A percentile compares a stretch with the other conserved stretches of the same genome.
Conservation (phyloP, 2,329 filamentous ascomycete species). For the Penicillium sp. region DNA sequence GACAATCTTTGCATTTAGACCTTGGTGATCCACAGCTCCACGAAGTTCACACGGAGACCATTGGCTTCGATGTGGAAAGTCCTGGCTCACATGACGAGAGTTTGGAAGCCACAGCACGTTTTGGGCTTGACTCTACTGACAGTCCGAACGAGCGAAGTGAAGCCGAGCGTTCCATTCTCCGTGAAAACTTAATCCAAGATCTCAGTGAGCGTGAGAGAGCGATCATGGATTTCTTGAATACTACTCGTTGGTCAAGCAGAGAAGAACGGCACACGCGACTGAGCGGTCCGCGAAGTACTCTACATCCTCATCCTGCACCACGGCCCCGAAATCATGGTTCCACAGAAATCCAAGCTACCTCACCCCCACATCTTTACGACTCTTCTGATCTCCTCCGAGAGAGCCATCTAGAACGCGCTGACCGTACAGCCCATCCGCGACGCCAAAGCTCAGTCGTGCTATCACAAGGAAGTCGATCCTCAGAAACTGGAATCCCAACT, state of each 20-base stretch:
- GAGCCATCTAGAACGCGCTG: constrained; percentile 25
- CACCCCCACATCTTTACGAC: constrained; percentile 28
- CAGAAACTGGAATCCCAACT: constrained; percentile 20
- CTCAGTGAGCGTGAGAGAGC: constrained; percentile 40
- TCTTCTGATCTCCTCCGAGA: constrained; percentile 30
- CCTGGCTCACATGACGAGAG: constrained; percentile 23
- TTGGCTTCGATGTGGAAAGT: constrained; percentile 25
- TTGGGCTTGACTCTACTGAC: constrained; percentile 18
- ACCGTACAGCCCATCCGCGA: constrained; percentile 31
- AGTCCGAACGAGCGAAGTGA: constrained; percentile 16
- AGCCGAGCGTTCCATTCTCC: constrained; percentile 26
- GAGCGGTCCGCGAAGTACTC: constrained; percentile 27
- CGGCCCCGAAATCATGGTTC: constrained; percentile 26
- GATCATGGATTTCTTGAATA: constrained; percentile 42
- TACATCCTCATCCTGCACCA: constrained; percentile 24
- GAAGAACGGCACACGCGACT: constrained; percentile 30
- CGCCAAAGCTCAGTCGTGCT: constrained; percentile 40
- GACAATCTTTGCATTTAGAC: constrained; percentile 40
- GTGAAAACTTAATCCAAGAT: constrained; percentile 36
- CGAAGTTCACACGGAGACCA: constrained; percentile 29
- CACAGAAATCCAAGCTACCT: constrained; percentile 31
- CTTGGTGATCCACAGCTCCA: constrained; percentile 31
- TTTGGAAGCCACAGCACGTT: constrained; percentile 20
- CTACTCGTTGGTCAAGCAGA: constrained; percentile 35
- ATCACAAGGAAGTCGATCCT: constrained; percentile 32